A percentile compares a stretch with the other conserved stretches of the same genome.
These are phyloP conservation scores for Heliamphora exappendiculata DNA, from an alignment of 148 eudicot species.

Conservation along the genomic window DNA sequence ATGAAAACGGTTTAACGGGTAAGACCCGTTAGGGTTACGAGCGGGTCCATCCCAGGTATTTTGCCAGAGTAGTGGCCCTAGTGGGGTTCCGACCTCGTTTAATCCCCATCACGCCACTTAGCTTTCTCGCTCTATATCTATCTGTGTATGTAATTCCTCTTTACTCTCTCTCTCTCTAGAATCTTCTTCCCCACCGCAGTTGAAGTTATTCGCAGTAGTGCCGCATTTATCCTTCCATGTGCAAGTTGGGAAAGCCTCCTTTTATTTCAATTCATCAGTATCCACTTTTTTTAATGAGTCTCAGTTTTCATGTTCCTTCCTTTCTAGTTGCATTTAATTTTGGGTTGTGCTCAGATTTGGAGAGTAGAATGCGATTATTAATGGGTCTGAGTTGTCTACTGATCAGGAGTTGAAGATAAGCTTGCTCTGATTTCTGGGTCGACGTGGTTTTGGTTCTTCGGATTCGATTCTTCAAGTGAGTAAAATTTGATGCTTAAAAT, in stretches of 20 bases:
- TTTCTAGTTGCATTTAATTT: not conserved
- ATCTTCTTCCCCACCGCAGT: not conserved
- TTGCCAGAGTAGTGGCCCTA: too few relatives aligned
- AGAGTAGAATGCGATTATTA: not conserved
- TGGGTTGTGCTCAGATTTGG: not conserved
- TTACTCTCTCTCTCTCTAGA: not conserved
- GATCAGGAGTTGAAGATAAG: not conserved
- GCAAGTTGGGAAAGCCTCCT: constrained; percentile 12
- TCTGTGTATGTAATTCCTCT: not conserved
- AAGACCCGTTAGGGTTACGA: too few relatives aligned
- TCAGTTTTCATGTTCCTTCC: not conserved
- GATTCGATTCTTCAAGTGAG: constrained; percentile 1
- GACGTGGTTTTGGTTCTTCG: not conserved
- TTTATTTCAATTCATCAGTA: not conserved
- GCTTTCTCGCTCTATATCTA: not conserved
- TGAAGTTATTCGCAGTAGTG: not conserved
- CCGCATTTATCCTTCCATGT: constrained; percentile 10
- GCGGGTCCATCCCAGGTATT: too few relatives aligned
- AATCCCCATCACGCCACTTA: too few relatives aligned
- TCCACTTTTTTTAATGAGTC: not conserved
- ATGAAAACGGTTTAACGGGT: too few relatives aligned
- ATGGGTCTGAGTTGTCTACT: constrained; percentile 4
- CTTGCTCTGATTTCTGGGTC: not conserved
- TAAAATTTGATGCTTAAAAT: not conserved
- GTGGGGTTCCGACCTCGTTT: too few relatives aligned